Evolutionary conservation across 345 rosid genomes (phyloP), one percentile per base, ranked within the genome.

Genomic region (Melaleuca alternifolia): DNA sequence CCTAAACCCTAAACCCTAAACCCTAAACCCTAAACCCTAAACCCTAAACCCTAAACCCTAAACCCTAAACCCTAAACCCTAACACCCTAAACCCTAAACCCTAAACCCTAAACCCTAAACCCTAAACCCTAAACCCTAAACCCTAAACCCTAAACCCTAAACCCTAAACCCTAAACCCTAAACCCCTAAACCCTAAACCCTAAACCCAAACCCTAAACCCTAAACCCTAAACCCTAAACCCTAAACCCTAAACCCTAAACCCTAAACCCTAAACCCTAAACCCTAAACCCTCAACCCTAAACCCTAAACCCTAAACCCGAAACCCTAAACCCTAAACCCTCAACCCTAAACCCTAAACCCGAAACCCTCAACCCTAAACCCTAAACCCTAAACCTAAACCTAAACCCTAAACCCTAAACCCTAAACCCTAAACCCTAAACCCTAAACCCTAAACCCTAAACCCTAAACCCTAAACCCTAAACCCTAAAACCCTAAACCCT

Each of bases 401-500:
- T 54, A 77, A 86, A 86, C 75, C 87, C 87, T 52, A 79, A 86
- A 86, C 84, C 87, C 87, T 81, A 79, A 86, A 86, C 76, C 87
- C 87, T 81, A 79, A 87, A 87, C 85, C 88, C 88, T 83, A 83
- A 87, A 87, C 82, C 88, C 88, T 83, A 83, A 87, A 87, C 85
- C 88, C 88, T 59, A 83, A 87, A 59, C 85, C 88, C 62, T 28
- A 83, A 87, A 59, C 85, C 88, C 85, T 57, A 83, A 86, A 83
- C 85, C 88, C 85, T 57, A 83, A 86, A 83, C 65, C 87, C 79
- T 26, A 59, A 87, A 84, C 86, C 88, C 86, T 71, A 84, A 87
- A 84, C 88, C 88, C 86, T 84, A 87, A 87, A 84, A 86, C 89
- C 86, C 71, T 84, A 87, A 84, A 86, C 86, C 86, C 83, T 62